These are phyloP conservation scores for Parastagonospora avenae DNA, from an alignment of 2,329 filamentous ascomycete genomes.

Conservation along the genomic window DNA sequence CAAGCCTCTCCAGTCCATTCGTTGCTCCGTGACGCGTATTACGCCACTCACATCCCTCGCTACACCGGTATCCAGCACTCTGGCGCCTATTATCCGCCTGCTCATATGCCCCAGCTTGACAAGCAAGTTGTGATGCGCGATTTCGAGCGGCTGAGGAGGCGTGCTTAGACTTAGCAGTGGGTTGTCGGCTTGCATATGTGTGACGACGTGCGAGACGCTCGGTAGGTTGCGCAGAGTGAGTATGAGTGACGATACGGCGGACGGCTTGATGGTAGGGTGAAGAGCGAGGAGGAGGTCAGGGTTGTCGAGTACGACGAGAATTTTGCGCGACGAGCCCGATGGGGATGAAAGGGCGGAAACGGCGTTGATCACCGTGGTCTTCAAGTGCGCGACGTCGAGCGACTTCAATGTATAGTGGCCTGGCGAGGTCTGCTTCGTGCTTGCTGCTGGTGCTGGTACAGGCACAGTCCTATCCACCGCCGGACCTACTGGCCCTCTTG, in stretches of 20 bases:
- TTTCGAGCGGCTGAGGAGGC: conserved; percentile 49
- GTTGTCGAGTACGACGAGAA: conserved; percentile 52
- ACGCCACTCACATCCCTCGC: conserved; percentile 91
- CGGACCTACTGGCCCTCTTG: too few species aligned
- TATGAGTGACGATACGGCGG: conserved; percentile 31
- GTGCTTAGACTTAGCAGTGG: conserved; percentile 63
- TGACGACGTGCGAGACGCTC: conserved; percentile 67
- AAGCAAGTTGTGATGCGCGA: conserved; percentile 58
- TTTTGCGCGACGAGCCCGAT: conserved; percentile 25
- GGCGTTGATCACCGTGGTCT: conserved; percentile 32
- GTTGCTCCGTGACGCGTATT: conserved; percentile 68
- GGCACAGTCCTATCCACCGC: conserved; percentile 23
- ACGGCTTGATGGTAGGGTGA: conserved; percentile 23
- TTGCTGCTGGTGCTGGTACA: not conserved
- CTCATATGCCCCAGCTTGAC: conserved; percentile 77
- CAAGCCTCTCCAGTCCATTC: conserved; percentile 33
- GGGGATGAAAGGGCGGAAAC: conserved; percentile 23
- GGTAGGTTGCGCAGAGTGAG: conserved; percentile 48
- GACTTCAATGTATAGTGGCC: conserved; percentile 31
- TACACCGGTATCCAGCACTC: conserved; percentile 83
- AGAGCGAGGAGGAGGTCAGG: conserved; percentile 52
- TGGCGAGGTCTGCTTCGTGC: conserved; percentile 2
- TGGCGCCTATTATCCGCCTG: conserved; percentile 70
- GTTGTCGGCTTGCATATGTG: conserved; percentile 75
- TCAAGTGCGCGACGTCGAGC: conserved; percentile 31